phyloP scores from a whole-genome alignment of 148 eudicot species.

The Polygonum maritimum region DNA sequence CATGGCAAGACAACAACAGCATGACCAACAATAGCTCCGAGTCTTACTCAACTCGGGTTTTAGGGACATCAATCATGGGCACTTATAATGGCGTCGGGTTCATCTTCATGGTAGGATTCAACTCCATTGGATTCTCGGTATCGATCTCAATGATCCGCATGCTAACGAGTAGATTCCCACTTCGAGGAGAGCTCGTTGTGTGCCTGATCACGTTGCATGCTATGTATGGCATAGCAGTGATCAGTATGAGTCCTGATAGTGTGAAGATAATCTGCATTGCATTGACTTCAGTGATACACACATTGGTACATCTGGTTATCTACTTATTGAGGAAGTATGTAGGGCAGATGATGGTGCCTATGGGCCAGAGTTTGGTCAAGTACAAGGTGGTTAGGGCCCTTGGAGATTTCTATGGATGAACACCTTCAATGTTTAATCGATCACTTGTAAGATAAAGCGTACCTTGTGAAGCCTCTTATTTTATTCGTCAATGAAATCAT shows the following conservation, averaged over 20 bases:
- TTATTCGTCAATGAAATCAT: too few relatives aligned
- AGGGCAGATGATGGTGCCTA: not conserved
- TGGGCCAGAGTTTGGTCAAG: not conserved
- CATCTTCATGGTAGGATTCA: conserved; percentile 24
- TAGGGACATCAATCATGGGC: conserved; percentile 46
- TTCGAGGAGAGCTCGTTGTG: conserved; percentile 32
- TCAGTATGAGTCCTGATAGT: conserved; percentile 16
- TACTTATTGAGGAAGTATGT: not conserved
- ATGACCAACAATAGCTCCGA: not conserved
- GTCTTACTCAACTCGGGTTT: conserved; percentile 9
- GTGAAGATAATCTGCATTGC: not conserved
- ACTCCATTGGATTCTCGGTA: conserved; percentile 35
- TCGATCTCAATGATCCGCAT: conserved; percentile 35
- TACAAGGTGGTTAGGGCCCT: not conserved
- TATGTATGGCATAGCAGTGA: conserved; percentile 28
- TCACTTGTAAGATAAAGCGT: too few relatives aligned
- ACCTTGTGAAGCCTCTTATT: too few relatives aligned
- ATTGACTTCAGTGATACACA: conserved; percentile 18
- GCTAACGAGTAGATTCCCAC: conserved; percentile 36
- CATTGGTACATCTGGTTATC: conserved; percentile 10
- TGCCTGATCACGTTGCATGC: conserved; percentile 23
- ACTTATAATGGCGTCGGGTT: conserved; percentile 10
- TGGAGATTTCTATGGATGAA: not conserved
- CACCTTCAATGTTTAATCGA: not conserved
- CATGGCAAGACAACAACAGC: conserved; percentile 42